Evolutionary conservation across 2,329 filamentous ascomycete genomes (phyloP).

Genomic region (Cytospora chrysosperma): DNA sequence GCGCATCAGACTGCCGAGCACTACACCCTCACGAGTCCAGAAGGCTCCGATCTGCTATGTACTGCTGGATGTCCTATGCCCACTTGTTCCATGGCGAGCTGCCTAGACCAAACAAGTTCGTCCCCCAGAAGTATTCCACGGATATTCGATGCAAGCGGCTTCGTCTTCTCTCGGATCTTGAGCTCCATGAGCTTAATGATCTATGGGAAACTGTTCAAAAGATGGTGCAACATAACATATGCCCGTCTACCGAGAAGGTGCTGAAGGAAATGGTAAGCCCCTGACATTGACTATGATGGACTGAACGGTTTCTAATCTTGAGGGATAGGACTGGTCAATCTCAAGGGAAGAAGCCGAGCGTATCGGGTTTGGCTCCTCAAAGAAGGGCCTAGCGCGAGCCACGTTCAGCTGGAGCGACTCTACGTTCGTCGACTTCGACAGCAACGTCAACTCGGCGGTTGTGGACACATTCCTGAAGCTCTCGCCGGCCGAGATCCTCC

Average conservation of each 20-base stretch:
- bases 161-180: constrained; percentile 42
- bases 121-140: constrained; percentile 22
- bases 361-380: constrained; percentile 22
- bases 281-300: too few species aligned
- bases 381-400: constrained; percentile 16
- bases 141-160: constrained; percentile 45
- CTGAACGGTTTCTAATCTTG: background rate
- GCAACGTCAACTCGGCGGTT: constrained; percentile 37
- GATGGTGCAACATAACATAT: constrained; percentile 46
- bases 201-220: constrained; percentile 45
- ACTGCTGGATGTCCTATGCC: constrained; percentile 55
- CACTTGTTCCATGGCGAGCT: constrained; percentile 50
- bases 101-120: constrained; percentile 30
- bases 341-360: constrained; percentile 6
- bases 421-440: constrained; percentile 24
- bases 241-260: constrained; percentile 43
- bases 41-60: constrained; percentile 51
- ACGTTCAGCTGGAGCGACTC: constrained; percentile 35
- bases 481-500: constrained; percentile 48
- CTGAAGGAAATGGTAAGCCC: constrained; percentile 35
- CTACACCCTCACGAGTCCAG: constrained; percentile 43
- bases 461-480: constrained; percentile 50
- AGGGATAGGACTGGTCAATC: constrained; percentile 1
- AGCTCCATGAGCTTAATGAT: constrained; percentile 47
- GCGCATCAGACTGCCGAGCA: constrained; percentile 45